These are phyloP conservation scores for Chrysanthemum makinoi DNA, from an alignment of 129 eudicot species.

Conservation along the genomic window DNA sequence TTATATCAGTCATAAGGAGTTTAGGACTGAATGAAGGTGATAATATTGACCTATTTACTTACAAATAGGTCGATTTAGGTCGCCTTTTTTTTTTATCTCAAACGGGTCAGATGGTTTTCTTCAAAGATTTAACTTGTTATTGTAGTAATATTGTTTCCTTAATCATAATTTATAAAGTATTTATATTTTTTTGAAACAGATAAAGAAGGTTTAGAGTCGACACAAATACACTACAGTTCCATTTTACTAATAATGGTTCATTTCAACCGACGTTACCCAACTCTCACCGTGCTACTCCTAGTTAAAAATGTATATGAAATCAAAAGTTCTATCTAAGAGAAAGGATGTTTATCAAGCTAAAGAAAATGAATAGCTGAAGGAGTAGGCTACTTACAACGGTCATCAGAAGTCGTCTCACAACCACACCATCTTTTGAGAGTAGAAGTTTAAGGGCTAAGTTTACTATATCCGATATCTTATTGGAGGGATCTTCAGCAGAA, in stretches of 20 bases:
- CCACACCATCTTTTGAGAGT: slow-evolving; percentile 80
- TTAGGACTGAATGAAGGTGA: too few species aligned
- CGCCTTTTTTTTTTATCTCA: background rate
- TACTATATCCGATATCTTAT: slow-evolving; percentile 47
- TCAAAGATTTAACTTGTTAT: too few species aligned
- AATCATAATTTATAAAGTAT: too few species aligned
- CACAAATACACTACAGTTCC: too few species aligned
- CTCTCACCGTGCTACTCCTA: background rate
- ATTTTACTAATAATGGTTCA: too few species aligned
- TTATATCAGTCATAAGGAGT: background rate
- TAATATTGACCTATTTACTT: too few species aligned
- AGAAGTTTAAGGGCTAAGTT: slow-evolving; percentile 65
- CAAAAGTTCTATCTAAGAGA: slow-evolving; percentile 1
- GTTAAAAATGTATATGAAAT: background rate
- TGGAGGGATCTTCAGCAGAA: slow-evolving; percentile 33
- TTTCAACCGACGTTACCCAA: too few species aligned
- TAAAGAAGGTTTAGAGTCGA: too few species aligned
- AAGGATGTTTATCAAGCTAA: background rate
- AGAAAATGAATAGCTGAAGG: background rate
- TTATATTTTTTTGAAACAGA: too few species aligned
- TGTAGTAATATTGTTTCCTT: too few species aligned
- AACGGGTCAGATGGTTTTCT: too few species aligned
- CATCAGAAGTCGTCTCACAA: slow-evolving; percentile 82
- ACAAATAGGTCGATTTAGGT: too few species aligned
- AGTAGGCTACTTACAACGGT: slow-evolving; percentile 69